Conservation (phyloP, 2,329 filamentous ascomycete genomes). For the Stagonosporopsis vannaccii region DNA sequence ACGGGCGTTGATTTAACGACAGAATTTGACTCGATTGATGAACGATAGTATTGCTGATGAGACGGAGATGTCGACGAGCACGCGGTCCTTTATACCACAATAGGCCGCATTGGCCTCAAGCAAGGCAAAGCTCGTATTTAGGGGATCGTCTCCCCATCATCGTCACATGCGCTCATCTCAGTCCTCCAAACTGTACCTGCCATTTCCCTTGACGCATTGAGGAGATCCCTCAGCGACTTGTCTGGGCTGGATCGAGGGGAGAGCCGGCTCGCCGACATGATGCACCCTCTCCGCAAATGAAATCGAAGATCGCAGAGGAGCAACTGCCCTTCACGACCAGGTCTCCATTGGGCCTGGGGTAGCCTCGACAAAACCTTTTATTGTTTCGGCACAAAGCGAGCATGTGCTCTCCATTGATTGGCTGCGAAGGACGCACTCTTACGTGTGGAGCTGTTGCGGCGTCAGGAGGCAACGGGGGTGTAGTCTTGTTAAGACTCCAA, state of each 20-base stretch:
- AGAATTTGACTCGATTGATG: neutral
- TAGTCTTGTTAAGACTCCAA: conserved; percentile 32
- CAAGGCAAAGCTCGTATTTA: conserved; percentile 24
- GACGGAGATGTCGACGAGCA: neutral
- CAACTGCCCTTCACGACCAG: conserved; percentile 28
- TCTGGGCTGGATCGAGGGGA: conserved; percentile 17
- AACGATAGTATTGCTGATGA: conserved; percentile 3
- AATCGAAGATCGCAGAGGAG: conserved; percentile 18
- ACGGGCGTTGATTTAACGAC: neutral
- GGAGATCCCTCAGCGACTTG: conserved; percentile 4
- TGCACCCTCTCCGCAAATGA: conserved; percentile 29
- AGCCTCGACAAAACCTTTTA: conserved; percentile 20
- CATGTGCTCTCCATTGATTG: conserved; percentile 21
- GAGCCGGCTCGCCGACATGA: conserved; percentile 17
- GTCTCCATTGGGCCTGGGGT: conserved; percentile 7
- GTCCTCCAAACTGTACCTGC: conserved; percentile 23
- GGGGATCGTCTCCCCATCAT: conserved; percentile 23
- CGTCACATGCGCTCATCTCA: conserved; percentile 29
- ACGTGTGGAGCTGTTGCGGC: conserved; percentile 24
- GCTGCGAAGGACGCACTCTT: conserved; percentile 23
- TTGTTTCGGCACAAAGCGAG: conserved; percentile 29
- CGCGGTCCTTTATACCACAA: conserved; percentile 30
- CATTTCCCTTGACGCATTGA: conserved; percentile 17
- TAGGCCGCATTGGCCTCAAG: conserved; percentile 18
- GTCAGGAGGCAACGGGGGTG: conserved; percentile 23